Conservation (phyloP, 768 basidiomycete species). For the Macrolepiota dolichaula region DNA sequence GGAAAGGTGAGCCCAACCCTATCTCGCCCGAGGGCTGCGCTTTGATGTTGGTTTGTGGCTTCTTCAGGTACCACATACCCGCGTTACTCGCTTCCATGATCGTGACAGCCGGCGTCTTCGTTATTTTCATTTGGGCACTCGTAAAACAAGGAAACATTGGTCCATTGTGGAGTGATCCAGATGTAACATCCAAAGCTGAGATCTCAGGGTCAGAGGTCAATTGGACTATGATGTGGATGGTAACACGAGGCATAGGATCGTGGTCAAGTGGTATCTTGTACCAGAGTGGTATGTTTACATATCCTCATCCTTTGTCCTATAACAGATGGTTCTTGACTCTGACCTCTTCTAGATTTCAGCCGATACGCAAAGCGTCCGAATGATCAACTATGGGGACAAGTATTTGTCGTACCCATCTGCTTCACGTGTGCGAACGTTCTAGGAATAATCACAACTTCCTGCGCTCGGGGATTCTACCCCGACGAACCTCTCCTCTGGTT, state of each 20-base stretch:
- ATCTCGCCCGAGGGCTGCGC: background rate
- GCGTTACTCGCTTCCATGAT: slow-evolving; percentile 23
- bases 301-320: background rate
- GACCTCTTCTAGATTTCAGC: slow-evolving; percentile 23
- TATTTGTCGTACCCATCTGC: slow-evolving; percentile 27
- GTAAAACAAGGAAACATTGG: slow-evolving; percentile 27
- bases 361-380: slow-evolving; percentile 27
- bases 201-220: slow-evolving; percentile 21
- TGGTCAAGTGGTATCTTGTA: slow-evolving; percentile 26
- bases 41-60: background rate
- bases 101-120: slow-evolving; percentile 24
- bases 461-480: slow-evolving; percentile 25
- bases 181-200: slow-evolving; percentile 21
- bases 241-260: slow-evolving; percentile 27
- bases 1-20: background rate
- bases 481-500: slow-evolving; percentile 27
- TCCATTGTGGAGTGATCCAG: slow-evolving; percentile 25
- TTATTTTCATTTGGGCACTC: slow-evolving; percentile 26
- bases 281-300: slow-evolving; percentile 17
- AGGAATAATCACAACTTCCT: slow-evolving; percentile 26
- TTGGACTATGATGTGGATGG: slow-evolving; percentile 28
- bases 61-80: slow-evolving; percentile 13
- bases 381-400: slow-evolving; percentile 27
- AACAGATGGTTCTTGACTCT: background rate
- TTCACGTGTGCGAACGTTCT: slow-evolving; percentile 27